These are phyloP conservation scores for Mortierella hygrophila DNA, from an alignment of 192 early-diverging fungal genomes.

Conservation along the genomic window DNA sequence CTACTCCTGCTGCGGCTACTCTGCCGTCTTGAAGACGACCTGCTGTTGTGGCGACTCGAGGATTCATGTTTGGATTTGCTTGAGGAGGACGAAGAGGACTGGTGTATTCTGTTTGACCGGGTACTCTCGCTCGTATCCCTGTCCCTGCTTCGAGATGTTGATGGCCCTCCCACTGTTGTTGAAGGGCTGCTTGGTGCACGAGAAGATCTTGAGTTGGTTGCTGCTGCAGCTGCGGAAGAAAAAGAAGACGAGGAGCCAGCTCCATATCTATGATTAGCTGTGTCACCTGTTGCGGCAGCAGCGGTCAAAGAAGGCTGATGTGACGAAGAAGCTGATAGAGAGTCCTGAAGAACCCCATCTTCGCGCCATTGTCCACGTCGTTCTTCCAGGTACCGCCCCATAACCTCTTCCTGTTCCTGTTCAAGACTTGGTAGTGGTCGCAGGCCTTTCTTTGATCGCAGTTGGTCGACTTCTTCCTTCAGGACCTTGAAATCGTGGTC, in stretches of 20 bases:
- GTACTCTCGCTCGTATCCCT: neutral
- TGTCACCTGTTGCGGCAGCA: neutral
- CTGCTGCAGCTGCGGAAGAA: neutral
- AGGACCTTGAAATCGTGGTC: conserved; percentile 35
- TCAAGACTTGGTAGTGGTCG: conserved; percentile 32
- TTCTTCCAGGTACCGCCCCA: conserved; percentile 47
- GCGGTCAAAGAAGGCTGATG: neutral
- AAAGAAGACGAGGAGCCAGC: neutral
- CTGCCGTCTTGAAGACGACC: conserved; percentile 1
- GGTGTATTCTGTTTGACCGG: neutral
- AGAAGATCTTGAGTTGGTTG: neutral
- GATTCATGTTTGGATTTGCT: conserved; percentile 1
- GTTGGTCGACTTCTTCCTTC: conserved; percentile 50
- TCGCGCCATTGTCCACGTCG: conserved; percentile 45
- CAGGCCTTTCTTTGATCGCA: conserved; percentile 30
- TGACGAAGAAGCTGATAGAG: neutral
- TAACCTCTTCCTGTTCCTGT: conserved; percentile 44
- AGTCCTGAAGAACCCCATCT: conserved; percentile 7
- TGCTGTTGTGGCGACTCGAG: neutral
- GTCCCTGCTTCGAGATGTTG: conserved; percentile 1
- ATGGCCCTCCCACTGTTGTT: neutral
- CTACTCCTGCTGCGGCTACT: conserved; percentile 23
- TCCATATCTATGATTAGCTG: neutral
- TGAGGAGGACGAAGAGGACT: neutral
- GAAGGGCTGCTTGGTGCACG: neutral